A percentile compares a stretch with the other conserved stretches of the same genome.
Conservation (phyloP, 2,329 filamentous ascomycete genomes). For the Phyllosticta citribraziliensis region DNA sequence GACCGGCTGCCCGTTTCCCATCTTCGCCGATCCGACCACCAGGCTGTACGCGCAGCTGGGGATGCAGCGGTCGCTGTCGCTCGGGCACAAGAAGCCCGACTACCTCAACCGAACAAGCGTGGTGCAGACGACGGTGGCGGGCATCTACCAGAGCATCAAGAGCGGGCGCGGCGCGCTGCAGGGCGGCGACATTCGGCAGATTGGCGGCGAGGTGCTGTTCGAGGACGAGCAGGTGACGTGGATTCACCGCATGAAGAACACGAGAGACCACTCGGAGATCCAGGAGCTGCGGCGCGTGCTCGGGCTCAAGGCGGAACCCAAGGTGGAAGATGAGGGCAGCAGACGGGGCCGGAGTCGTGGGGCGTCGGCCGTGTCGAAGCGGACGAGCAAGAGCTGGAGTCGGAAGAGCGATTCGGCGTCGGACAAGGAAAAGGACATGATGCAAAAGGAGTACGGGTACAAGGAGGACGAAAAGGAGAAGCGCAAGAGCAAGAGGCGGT, state of each 20-base stretch:
- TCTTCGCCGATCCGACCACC: constrained; percentile 65
- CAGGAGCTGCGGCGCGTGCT: constrained; percentile 54
- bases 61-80: constrained; percentile 54
- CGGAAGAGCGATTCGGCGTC: constrained; percentile 18
- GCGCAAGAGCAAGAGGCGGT: constrained; percentile 7
- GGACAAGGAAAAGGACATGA: background rate
- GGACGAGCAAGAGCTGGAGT: constrained; percentile 15
- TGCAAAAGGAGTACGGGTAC: background rate
- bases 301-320: constrained; percentile 30
- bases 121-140: constrained; percentile 37
- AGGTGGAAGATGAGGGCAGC: constrained; percentile 11
- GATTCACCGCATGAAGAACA: constrained; percentile 75
- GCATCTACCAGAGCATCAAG: constrained; percentile 52
- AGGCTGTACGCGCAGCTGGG: constrained; percentile 57
- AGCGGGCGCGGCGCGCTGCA: constrained; percentile 50
- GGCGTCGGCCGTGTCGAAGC: constrained; percentile 18
- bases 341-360: constrained; percentile 15
- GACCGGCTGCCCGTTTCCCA: constrained; percentile 59
- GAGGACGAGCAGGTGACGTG: constrained; percentile 61
- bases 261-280: constrained; percentile 67
- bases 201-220: constrained; percentile 73
- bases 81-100: constrained; percentile 50
- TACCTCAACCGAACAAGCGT: constrained; percentile 51
- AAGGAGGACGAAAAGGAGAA: constrained; percentile 1
- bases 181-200: constrained; percentile 57